These are phyloP conservation scores for Antitrichia curtipendula DNA, from an alignment of 225 moss, liverwort and hornwort genomes.

Conservation along the genomic window DNA sequence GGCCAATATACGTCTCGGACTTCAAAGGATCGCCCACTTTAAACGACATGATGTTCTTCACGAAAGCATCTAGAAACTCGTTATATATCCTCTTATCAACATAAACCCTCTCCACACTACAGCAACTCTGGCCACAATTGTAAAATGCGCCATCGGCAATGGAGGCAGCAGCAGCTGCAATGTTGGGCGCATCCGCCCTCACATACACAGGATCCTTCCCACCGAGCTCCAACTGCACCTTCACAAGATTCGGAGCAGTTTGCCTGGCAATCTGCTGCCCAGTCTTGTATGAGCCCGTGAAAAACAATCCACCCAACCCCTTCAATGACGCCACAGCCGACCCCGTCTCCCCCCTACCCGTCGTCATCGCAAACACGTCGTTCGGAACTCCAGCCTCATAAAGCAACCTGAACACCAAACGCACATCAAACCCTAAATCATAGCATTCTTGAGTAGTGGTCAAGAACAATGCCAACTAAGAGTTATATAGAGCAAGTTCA, in stretches of 20 bases:
- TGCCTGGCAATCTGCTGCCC: constrained; percentile 69
- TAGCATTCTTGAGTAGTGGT: not conserved
- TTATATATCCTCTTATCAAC: constrained; percentile 76
- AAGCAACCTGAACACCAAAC: constrained; percentile 28
- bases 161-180: constrained; percentile 56
- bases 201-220: constrained; percentile 96
- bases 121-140: constrained; percentile 95
- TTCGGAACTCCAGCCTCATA: constrained; percentile 77
- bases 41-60: constrained; percentile 61
- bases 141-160: constrained; percentile 96
- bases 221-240: constrained; percentile 89
- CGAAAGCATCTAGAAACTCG: constrained; percentile 67
- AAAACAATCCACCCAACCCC: constrained; percentile 77
- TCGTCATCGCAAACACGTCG: constrained; percentile 68
- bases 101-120: constrained; percentile 93
- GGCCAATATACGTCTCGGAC: constrained; percentile 82
- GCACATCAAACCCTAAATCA: not conserved
- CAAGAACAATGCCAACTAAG: not conserved
- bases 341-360: constrained; percentile 66
- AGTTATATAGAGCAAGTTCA: not conserved
- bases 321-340: constrained; percentile 63
- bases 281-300: constrained; percentile 81
- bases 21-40: constrained; percentile 89
- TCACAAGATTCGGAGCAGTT: constrained; percentile 75
- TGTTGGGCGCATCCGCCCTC: constrained; percentile 56